A percentile compares a stretch with the other conserved stretches of the same genome.
These are phyloP conservation scores for Amanita subjunquillea DNA, from an alignment of 768 basidiomycete species.

Conservation along the genomic window DNA sequence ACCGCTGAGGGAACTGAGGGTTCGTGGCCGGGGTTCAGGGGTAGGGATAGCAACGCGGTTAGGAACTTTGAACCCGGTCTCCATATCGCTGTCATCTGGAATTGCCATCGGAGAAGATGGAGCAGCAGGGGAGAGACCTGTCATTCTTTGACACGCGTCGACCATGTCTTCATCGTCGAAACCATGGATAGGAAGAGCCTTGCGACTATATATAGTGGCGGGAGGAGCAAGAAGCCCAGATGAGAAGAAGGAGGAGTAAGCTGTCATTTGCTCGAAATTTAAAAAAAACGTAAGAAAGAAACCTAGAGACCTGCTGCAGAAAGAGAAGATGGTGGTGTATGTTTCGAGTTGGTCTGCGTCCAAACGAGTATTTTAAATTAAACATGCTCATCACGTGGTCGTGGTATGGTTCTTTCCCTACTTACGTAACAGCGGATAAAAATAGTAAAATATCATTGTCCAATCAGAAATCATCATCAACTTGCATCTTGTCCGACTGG, in stretches of 20 bases:
- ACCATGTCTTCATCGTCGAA: slow-evolving; percentile 1
- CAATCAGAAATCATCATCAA: neutral
- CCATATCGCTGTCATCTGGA: slow-evolving; percentile 24
- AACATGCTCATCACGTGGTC: neutral
- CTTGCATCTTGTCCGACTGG: neutral
- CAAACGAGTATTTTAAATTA: neutral
- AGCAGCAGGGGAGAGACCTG: slow-evolving; percentile 8
- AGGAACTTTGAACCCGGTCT: slow-evolving; percentile 15
- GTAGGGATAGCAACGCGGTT: slow-evolving; percentile 16
- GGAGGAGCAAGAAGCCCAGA: slow-evolving; percentile 55
- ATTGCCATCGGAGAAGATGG: slow-evolving; percentile 16
- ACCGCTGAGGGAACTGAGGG: neutral
- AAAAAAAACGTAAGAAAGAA: neutral
- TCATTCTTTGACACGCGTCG: neutral
- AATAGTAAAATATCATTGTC: neutral
- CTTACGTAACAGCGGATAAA: neutral
- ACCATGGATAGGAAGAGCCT: neutral
- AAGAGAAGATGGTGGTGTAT: neutral
- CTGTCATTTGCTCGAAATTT: slow-evolving; percentile 17
- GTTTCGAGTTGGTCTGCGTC: neutral
- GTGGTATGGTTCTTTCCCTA: neutral
- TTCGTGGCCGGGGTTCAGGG: slow-evolving; percentile 3
- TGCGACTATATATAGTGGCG: neutral
- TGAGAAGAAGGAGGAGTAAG: slow-evolving; percentile 62
- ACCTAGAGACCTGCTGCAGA: neutral